Percentiles rank a stretch among this genome's conserved stretches.
Conservation (phyloP, 208 protist genomes). For the Leishmania mexicana region DNA sequence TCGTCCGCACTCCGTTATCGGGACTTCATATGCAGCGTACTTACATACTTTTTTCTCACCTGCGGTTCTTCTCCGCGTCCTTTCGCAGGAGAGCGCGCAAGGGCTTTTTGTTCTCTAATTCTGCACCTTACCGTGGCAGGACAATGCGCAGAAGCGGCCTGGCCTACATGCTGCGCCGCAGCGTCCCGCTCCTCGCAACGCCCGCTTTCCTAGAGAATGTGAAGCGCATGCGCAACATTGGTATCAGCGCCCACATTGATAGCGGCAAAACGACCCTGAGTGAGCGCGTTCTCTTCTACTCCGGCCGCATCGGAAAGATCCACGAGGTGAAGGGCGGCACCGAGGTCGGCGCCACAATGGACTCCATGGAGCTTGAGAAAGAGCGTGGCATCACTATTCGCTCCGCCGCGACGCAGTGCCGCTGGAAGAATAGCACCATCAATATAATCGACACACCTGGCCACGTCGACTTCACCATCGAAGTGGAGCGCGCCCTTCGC, state of each 20-base stretch:
- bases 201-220: constrained; percentile 72
- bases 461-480: constrained; percentile 99
- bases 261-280: constrained; percentile 99
- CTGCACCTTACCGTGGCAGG: not conserved
- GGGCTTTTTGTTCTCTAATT: constrained; percentile 1
- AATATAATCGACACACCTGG: constrained; percentile 99
- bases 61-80: not conserved
- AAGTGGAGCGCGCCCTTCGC: constrained; percentile 98
- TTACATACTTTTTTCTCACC: not conserved
- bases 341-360: constrained; percentile 99
- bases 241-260: constrained; percentile 99
- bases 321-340: constrained; percentile 98
- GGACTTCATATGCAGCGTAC: too few species aligned
- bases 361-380: constrained; percentile 98
- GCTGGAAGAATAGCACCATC: constrained; percentile 96
- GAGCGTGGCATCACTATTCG: constrained; percentile 99
- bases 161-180: constrained; percentile 40
- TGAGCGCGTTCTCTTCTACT: constrained; percentile 99
- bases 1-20: not conserved
- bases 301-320: constrained; percentile 96
- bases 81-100: not conserved
- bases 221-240: constrained; percentile 94
- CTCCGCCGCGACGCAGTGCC: constrained; percentile 97
- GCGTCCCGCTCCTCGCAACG: constrained; percentile 51
- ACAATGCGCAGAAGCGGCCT: constrained; percentile 43